phyloP scores from a whole-genome alignment of 257 asterid species.

The Nicotiana attenuata region DNA sequence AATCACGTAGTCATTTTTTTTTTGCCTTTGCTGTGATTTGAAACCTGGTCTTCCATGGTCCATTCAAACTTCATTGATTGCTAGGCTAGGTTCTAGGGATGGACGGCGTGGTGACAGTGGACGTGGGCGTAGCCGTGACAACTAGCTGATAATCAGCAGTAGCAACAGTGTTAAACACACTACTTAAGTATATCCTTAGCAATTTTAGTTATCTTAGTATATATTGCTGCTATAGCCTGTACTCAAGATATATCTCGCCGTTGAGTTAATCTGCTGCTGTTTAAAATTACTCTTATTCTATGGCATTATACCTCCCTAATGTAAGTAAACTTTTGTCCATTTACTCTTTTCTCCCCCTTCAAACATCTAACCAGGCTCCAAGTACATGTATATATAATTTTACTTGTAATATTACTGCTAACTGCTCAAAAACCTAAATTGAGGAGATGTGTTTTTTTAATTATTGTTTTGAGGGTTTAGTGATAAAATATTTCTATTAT shows the following conservation, averaged over 20 bases:
- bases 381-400: neutral
- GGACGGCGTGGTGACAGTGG: neutral
- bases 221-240: neutral
- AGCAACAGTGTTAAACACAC: neutral
- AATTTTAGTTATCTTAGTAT: neutral
- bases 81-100: neutral
- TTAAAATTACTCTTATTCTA: too few relatives aligned
- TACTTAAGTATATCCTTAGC: too few relatives aligned
- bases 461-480: too few relatives aligned
- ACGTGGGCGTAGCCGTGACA: neutral
- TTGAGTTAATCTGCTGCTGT: neutral
- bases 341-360: neutral
- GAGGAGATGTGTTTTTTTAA: too few relatives aligned
- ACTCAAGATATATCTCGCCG: neutral
- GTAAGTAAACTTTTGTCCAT: neutral
- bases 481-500: too few relatives aligned
- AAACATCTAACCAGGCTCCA: neutral
- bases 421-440: too few relatives aligned
- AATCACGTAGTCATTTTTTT: too few relatives aligned
- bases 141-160: neutral
- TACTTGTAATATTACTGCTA: too few relatives aligned
- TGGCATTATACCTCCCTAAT: neutral
- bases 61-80: too few relatives aligned
- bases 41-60: too few relatives aligned
- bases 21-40: too few relatives aligned